A percentile compares a stretch with the other conserved stretches of the same genome.
Evolutionary conservation across 2,329 filamentous ascomycete species (phyloP).

Genomic region (Diaporthe citrichinensis): DNA sequence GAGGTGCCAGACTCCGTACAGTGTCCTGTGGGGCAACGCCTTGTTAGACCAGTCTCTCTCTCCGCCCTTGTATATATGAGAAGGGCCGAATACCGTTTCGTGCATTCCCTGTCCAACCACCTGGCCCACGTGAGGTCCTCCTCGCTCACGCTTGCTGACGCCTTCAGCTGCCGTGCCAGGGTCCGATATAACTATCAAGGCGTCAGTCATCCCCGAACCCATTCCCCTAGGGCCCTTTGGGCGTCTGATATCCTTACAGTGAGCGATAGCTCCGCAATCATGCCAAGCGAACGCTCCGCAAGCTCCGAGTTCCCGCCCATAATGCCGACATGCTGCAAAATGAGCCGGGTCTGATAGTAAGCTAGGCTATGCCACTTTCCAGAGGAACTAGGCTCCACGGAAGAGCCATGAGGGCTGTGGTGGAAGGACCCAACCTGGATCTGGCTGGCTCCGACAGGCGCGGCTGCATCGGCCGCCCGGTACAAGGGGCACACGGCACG

Average conservation of each 20-base stretch:
- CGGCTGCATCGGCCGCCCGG: background rate
- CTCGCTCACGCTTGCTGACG: rapidly evolving
- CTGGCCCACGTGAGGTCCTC: background rate
- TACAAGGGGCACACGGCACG: background rate
- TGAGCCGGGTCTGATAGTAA: background rate
- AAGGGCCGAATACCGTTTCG: background rate
- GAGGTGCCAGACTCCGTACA: background rate
- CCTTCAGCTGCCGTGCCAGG: background rate
- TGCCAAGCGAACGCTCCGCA: background rate
- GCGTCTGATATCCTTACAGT: too few relatives aligned
- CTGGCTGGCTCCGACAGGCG: background rate
- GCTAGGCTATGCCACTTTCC: background rate
- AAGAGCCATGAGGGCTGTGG: rapidly evolving
- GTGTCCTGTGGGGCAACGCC: background rate
- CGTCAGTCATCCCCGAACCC: too few relatives aligned
- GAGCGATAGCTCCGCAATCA: conserved; percentile 10
- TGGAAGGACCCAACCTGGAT: too few relatives aligned
- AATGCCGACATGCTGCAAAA: background rate
- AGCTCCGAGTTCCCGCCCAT: background rate
- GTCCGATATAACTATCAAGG: background rate
- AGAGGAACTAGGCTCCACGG: rapidly evolving
- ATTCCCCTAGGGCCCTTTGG: too few relatives aligned
- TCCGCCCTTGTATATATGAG: too few relatives aligned
- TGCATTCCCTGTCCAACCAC: background rate
- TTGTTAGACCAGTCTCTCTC: background rate